A percentile compares a stretch with the other conserved stretches of the same genome.
These are phyloP conservation scores for Rhazya stricta DNA, from an alignment of 257 asterid species.

Conservation along the genomic window DNA sequence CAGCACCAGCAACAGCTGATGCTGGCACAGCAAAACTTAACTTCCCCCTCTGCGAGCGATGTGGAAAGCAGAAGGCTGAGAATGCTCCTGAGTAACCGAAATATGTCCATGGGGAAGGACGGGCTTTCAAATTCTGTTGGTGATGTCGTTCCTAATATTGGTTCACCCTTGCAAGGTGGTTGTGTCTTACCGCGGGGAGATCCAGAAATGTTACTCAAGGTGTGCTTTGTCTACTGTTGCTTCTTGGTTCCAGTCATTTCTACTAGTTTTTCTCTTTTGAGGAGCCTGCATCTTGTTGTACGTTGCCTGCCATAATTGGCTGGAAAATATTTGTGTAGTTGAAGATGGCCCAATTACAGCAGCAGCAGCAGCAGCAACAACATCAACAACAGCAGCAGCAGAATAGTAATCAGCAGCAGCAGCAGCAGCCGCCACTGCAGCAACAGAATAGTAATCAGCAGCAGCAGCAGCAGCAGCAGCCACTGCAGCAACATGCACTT, in stretches of 20 bases:
- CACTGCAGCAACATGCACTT: slow-evolving; percentile 69
- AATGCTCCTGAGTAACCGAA: slow-evolving; percentile 78
- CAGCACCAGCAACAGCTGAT: slow-evolving; percentile 98
- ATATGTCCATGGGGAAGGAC: slow-evolving; percentile 83
- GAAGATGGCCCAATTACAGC: slow-evolving; percentile 65
- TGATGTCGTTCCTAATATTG: slow-evolving; percentile 71
- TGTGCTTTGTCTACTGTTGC: slow-evolving; percentile 17
- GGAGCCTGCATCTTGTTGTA: not conserved
- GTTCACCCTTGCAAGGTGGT: slow-evolving; percentile 80
- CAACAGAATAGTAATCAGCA: slow-evolving; percentile 28
- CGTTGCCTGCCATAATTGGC: not conserved
- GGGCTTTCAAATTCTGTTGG: slow-evolving; percentile 77
- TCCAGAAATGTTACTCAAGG: slow-evolving; percentile 81
- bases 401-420: slow-evolving; percentile 46
- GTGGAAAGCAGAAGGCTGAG: slow-evolving; percentile 83
- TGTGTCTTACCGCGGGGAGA: slow-evolving; percentile 74
- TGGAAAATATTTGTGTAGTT: slow-evolving; percentile 34
- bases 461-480: slow-evolving; percentile 58
- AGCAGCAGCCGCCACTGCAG: slow-evolving; percentile 25
- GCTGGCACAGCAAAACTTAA: slow-evolving; percentile 82
- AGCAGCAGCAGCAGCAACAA: slow-evolving; percentile 37
- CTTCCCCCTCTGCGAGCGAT: slow-evolving; percentile 78
- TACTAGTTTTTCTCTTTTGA: not conserved
- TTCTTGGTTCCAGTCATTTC: not conserved
- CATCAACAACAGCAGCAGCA: slow-evolving; percentile 42